Percentiles rank a stretch among this genome's conserved stretches.
These are phyloP conservation scores for Gastrolobium bilobum DNA, from an alignment of 306 rosid genomes.

Conservation along the genomic window DNA sequence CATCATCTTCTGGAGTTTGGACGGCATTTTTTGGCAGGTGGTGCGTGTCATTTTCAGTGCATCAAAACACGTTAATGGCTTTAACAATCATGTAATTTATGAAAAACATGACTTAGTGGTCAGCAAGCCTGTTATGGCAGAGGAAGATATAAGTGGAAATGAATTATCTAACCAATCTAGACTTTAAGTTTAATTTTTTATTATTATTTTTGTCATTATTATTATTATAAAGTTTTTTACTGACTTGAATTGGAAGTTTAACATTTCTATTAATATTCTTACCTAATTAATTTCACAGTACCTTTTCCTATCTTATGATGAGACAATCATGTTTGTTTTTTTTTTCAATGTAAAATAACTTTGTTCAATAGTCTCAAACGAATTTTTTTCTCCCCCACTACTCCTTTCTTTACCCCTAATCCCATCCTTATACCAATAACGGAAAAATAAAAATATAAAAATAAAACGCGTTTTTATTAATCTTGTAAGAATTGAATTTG, in stretches of 20 bases:
- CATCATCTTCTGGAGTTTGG: slow-evolving; percentile 27
- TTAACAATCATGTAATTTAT: slow-evolving; percentile 49
- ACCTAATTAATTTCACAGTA: neutral
- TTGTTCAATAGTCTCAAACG: neutral
- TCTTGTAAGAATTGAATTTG: neutral
- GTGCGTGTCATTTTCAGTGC: slow-evolving; percentile 46
- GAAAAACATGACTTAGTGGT: slow-evolving; percentile 40
- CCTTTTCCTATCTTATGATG: neutral
- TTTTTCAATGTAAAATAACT: neutral
- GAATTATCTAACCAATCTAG: neutral
- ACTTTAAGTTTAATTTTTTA: neutral
- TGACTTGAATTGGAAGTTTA: slow-evolving; percentile 11
- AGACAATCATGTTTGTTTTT: neutral
- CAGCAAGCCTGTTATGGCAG: slow-evolving; percentile 9
- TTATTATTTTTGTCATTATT: neutral
- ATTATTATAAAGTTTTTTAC: neutral
- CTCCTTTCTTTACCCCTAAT: too few species aligned
- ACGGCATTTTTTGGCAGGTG: slow-evolving; percentile 37
- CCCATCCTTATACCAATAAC: too few species aligned
- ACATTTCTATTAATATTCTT: slow-evolving; percentile 1
- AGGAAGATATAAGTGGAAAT: slow-evolving; percentile 3
- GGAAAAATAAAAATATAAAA: neutral
- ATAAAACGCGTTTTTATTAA: neutral
- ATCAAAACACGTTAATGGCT: slow-evolving; percentile 36
- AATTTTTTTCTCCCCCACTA: neutral